Evolutionary conservation across 2,329 filamentous ascomycete species (phyloP).

Genomic region (Penicillium sp.): DNA sequence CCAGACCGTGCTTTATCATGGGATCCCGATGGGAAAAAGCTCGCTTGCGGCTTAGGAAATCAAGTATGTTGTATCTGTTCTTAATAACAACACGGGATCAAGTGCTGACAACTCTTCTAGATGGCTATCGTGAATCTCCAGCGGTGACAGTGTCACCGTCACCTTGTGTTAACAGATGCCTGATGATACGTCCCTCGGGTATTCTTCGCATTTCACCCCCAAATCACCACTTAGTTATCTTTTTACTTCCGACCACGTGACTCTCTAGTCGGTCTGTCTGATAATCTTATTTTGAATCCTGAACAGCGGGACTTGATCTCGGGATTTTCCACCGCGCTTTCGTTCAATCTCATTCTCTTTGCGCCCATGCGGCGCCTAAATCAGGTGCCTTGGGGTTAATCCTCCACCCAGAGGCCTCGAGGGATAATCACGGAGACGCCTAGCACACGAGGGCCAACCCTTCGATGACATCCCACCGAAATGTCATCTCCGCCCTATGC

Average conservation of each 20-base stretch:
- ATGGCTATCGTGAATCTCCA: slow-evolving; percentile 50
- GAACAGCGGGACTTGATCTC: not conserved
- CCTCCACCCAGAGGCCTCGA: not conserved
- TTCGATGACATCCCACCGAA: not conserved
- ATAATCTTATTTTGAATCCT: not conserved
- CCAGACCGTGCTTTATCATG: slow-evolving; percentile 55
- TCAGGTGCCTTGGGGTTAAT: not conserved
- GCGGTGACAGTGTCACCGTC: slow-evolving; percentile 36
- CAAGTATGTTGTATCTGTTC: slow-evolving; percentile 48
- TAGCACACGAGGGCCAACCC: not conserved
- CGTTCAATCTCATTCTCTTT: not conserved
- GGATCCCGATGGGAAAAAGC: slow-evolving; percentile 60
- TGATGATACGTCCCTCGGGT: not conserved
- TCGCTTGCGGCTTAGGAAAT: slow-evolving; percentile 57
- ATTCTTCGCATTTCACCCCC: not conserved
- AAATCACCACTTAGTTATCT: not conserved
- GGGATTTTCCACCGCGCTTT: not conserved
- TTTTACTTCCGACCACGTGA: not conserved
- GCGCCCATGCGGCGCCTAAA: not conserved
- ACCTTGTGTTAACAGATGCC: not conserved
- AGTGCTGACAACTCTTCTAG: slow-evolving; percentile 30
- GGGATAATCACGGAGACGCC: too few relatives aligned
- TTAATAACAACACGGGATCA: not conserved
- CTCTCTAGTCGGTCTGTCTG: not conserved
- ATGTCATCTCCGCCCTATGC: not conserved